phyloP scores from a whole-genome alignment of 192 early-diverging fungal genomes.

The Backusella westeae region DNA sequence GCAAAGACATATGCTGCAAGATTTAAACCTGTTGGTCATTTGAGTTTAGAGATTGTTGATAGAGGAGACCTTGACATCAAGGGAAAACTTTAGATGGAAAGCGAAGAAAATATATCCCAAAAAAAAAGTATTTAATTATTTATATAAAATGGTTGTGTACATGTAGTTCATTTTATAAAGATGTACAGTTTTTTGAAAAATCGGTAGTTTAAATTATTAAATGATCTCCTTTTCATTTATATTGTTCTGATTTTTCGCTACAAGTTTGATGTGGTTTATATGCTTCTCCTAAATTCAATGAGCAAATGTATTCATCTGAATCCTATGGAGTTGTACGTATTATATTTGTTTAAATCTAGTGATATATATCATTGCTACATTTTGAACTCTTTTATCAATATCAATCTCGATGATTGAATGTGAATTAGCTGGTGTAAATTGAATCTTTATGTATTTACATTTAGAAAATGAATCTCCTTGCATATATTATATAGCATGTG shows the following conservation, averaged over 20 bases:
- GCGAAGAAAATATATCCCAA: not conserved
- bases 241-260: not conserved
- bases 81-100: constrained; percentile 2
- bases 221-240: not conserved
- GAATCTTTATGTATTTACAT: too few species aligned
- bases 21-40: constrained; percentile 47
- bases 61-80: constrained; percentile 34
- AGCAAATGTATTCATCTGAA: too few species aligned
- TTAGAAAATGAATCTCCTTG: too few species aligned
- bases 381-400: too few species aligned
- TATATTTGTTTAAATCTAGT: too few species aligned
- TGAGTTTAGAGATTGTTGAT: constrained; percentile 65
- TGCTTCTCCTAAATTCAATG: too few species aligned
- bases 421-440: too few species aligned
- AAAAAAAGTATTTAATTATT: not conserved
- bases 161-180: not conserved
- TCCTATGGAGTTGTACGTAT: too few species aligned
- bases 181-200: not conserved
- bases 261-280: not conserved
- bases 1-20: constrained; percentile 40
- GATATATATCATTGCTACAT: too few species aligned
- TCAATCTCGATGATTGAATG: too few species aligned
- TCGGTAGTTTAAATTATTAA: not conserved
- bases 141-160: not conserved
- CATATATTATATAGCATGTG: too few species aligned